A percentile compares a stretch with the other conserved stretches of the same genome.
phyloP scores from a whole-genome alignment of 352 stramenopile species.

The Phytophthora citricola region DNA sequence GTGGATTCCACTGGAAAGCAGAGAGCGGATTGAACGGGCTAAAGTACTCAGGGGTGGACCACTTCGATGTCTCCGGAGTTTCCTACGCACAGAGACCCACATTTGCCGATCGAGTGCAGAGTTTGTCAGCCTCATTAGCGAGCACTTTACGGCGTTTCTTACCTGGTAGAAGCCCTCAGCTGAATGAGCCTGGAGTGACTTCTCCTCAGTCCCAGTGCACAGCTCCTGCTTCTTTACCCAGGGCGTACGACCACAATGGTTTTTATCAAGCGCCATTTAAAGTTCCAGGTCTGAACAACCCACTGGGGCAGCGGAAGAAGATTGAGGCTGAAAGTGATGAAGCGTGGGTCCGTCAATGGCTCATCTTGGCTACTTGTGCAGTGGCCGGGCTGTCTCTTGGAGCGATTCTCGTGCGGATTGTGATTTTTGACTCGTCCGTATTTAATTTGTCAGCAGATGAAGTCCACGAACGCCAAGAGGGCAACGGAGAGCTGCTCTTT shows the following conservation, averaged over 20 bases:
- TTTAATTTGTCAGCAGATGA: slow-evolving; percentile 39
- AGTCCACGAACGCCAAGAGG: slow-evolving; percentile 25
- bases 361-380: slow-evolving; percentile 37
- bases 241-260: slow-evolving; percentile 49
- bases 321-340: slow-evolving; percentile 5
- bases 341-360: slow-evolving; percentile 29
- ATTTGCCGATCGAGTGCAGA: slow-evolving; percentile 44
- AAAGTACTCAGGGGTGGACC: background rate
- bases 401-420: slow-evolving; percentile 35
- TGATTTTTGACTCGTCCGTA: slow-evolving; percentile 24
- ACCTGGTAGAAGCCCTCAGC: slow-evolving; percentile 16
- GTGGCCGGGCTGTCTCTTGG: slow-evolving; percentile 47
- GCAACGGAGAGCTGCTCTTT: slow-evolving; percentile 43
- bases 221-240: slow-evolving; percentile 42
- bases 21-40: slow-evolving; percentile 18
- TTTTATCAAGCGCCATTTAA: slow-evolving; percentile 48
- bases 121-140: slow-evolving; percentile 47
- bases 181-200: slow-evolving; percentile 26
- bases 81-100: slow-evolving; percentile 23
- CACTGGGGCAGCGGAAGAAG: slow-evolving; percentile 23
- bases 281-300: slow-evolving; percentile 28
- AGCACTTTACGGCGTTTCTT: slow-evolving; percentile 50
- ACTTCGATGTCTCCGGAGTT: slow-evolving; percentile 7
- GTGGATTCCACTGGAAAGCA: slow-evolving; percentile 28
- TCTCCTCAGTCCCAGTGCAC: slow-evolving; percentile 56